These are phyloP conservation scores for Fonsecaea pedrosoi DNA, from an alignment of 2,329 filamentous ascomycete genomes.

Conservation along the genomic window DNA sequence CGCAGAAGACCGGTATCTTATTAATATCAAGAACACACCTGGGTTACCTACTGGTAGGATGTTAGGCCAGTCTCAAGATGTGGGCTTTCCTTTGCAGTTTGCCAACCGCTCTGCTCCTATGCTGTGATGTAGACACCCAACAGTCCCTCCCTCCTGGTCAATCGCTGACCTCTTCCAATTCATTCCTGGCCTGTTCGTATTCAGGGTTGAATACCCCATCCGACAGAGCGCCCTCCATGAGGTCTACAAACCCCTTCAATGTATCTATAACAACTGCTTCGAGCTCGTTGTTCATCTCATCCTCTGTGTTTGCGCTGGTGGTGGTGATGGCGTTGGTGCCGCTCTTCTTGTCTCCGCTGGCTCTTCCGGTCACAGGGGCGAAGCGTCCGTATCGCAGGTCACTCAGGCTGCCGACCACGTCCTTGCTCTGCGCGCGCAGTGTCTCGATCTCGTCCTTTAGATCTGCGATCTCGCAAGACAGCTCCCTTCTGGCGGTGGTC, in stretches of 20 bases:
- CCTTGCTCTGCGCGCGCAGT: slow-evolving; percentile 67
- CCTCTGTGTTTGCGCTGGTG: background rate
- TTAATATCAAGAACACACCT: background rate
- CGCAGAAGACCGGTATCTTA: background rate
- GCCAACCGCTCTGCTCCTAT: background rate
- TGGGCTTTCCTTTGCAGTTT: no score
- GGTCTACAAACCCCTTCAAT: slow-evolving; percentile 21
- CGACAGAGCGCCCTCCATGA: background rate
- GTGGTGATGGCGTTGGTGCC: background rate
- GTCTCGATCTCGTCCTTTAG: slow-evolving; percentile 69
- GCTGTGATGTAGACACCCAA: no score
- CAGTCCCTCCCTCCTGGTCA: no score
- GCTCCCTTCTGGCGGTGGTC: slow-evolving; percentile 67
- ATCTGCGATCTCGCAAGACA: slow-evolving; percentile 71
- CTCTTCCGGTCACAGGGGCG: slow-evolving; percentile 4
- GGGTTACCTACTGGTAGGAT: background rate
- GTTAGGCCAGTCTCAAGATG: background rate
- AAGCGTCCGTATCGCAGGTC: slow-evolving; percentile 83
- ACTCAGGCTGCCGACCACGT: slow-evolving; percentile 75
- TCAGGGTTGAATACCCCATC: background rate
- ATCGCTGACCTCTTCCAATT: background rate
- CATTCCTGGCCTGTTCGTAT: background rate
- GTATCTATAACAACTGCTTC: slow-evolving; percentile 26
- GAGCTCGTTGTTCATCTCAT: background rate
- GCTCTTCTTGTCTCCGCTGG: background rate